Evolutionary conservation across 1,284 basidiomycete genomes (phyloP), one percentile per base, ranked within the genome.

Genomic region (Tilletiopsis washingtonensis): DNA sequence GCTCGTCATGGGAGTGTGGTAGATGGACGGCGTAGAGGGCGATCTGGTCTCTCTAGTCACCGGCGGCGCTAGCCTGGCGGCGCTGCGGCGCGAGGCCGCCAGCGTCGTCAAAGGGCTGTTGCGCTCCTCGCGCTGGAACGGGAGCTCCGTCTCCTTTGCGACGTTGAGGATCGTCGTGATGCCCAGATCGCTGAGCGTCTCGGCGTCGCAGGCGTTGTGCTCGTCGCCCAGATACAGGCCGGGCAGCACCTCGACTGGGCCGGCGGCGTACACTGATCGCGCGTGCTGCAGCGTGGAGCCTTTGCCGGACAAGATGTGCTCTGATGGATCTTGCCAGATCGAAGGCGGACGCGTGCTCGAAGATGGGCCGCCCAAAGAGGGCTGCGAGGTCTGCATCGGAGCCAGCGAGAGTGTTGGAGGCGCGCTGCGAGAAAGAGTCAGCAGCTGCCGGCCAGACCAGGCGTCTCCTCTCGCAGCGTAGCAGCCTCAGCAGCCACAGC

Each of bases 171-270:
- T 81, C 39, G 84, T 82, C 54, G 80, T 82, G 72, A 93, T 88
- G 45, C 84, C 81, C 32, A 83, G 79, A 49, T 84, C 79, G n/a
- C 80, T 72, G 50, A 91, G 81, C 42, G 78, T 77, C 39, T 77
- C 76, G 80, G 83, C 85, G 74, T 91, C 84, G 47, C 82, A 81
- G 27, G 88, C 87, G 59, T 93, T 93, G 74, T 93, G 88, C 74
- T 96, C 91, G 42, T 88, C 88, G 50, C 91, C 93, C 6, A 97
- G 80, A 82, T 84, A 97, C 47, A 97, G 79, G 39, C 85, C 84
- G 1, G 91, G 91, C 26, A 96, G 78, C 59, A 97, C 80, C 74
- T 96, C 85, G 37, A 88, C 77, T 20, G 91, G 93, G 1, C 93
- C 91, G 63, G 86, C 79, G 5, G 79, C 75, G 72, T 97, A 97